Conservation (phyloP, 495 filamentous ascomycete species). For the Penicillium arizonense region DNA sequence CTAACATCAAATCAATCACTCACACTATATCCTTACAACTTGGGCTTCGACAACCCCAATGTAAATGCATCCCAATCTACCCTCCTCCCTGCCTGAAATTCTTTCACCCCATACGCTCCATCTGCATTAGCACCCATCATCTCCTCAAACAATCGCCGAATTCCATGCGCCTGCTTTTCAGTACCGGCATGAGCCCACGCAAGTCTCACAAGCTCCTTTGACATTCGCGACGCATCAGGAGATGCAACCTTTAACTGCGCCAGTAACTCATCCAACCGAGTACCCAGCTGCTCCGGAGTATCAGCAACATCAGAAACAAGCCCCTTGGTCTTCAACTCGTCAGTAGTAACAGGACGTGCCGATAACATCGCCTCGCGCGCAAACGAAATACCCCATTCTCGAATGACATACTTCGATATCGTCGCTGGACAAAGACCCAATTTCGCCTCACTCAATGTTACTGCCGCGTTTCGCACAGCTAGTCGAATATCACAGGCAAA, state of each 20-base stretch:
- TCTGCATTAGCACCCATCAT: conserved; percentile 24
- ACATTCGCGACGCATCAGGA: conserved; percentile 21
- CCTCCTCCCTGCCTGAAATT: conserved; percentile 18
- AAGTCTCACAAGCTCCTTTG: conserved; percentile 22
- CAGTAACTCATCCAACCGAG: conserved; percentile 11
- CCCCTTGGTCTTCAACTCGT: conserved; percentile 21
- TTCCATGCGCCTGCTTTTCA: conserved; percentile 13
- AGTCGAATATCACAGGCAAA: conserved; percentile 38
- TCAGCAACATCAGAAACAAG: conserved; percentile 15
- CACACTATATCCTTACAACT: no score
- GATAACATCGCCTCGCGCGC: conserved; percentile 32
- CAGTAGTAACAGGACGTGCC: conserved; percentile 19
- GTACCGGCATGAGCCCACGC: conserved; percentile 18
- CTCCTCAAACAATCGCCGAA: conserved; percentile 14
- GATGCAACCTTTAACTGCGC: conserved; percentile 10
- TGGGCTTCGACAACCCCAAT: no score
- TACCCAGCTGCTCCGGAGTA: neutral
- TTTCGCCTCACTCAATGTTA: conserved; percentile 34
- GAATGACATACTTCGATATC: conserved; percentile 33
- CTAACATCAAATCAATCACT: no score
- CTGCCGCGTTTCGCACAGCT: conserved; percentile 11
- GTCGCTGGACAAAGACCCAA: conserved; percentile 31
- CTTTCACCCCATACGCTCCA: conserved; percentile 18
- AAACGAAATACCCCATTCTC: conserved; percentile 28
- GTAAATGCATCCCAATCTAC: conserved; percentile 19